Conservation (phyloP, 1,139 yeast species). For the Saccharomyces hybrid region DNA sequence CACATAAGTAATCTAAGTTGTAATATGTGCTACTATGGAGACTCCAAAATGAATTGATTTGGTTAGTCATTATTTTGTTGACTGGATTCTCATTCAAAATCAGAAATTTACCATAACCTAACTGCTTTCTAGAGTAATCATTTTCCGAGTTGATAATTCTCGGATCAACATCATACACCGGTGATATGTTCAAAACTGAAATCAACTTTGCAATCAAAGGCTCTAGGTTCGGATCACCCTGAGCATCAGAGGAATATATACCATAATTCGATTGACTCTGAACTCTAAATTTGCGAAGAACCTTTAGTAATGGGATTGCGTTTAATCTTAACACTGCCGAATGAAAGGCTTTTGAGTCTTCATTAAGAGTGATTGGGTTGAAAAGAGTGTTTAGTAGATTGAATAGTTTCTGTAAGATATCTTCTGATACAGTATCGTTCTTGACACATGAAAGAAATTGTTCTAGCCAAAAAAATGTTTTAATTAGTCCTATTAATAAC, state of each 20-base stretch:
- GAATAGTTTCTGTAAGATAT: conserved; percentile 20
- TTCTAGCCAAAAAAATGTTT: conserved; percentile 28
- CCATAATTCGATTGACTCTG: conserved; percentile 27
- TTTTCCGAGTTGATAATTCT: conserved; percentile 18
- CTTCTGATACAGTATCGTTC: conserved; percentile 14
- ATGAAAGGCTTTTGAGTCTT: conserved; percentile 29
- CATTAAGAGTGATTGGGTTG: conserved; percentile 25
- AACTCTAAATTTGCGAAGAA: conserved; percentile 19
- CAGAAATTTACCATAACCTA: conserved; percentile 21
- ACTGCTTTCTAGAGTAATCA: conserved; percentile 25
- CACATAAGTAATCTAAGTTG: conserved; percentile 28
- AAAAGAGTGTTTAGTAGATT: conserved; percentile 21
- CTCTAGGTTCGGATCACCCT: conserved; percentile 24
- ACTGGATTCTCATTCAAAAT: conserved; percentile 27
- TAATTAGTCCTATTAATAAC: conserved; percentile 27
- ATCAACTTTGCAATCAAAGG: conserved; percentile 21
- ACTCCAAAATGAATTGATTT: conserved; percentile 32
- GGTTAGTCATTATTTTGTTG: conserved; percentile 30
- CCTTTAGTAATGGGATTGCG: conserved; percentile 22
- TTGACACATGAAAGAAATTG: conserved; percentile 22
- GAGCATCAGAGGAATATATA: conserved; percentile 28
- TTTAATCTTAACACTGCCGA: conserved; percentile 25
- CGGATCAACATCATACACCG: conserved; percentile 27
- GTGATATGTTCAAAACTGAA: conserved; percentile 20
- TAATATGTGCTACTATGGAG: conserved; percentile 32